Evolutionary conservation across 1,284 basidiomycete genomes (phyloP).

Genomic region (Trichosporon ovoides): DNA sequence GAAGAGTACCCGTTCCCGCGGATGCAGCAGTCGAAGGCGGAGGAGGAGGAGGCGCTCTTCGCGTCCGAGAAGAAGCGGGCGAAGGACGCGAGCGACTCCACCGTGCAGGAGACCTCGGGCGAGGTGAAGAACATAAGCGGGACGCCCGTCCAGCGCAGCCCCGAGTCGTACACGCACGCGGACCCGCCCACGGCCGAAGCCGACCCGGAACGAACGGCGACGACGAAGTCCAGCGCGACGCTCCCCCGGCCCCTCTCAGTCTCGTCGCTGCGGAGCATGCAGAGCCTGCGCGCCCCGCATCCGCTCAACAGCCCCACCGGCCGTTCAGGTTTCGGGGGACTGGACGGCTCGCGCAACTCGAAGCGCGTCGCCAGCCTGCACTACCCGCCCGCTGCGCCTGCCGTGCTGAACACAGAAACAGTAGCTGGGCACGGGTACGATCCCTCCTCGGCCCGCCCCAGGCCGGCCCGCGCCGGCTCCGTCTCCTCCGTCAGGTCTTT

Average conservation of each 20-base stretch:
- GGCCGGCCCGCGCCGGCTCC: conserved; percentile 14
- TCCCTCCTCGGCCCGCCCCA: not conserved
- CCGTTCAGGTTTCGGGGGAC: conserved; percentile 2
- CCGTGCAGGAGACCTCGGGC: too few relatives aligned
- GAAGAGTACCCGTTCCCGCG: not conserved
- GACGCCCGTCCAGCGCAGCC: not conserved
- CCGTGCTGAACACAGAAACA: conserved; percentile 36
- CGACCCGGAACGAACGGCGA: not conserved
- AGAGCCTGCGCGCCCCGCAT: conserved; percentile 43
- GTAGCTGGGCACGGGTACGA: conserved; percentile 33
- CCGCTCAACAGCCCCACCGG: conserved; percentile 43
- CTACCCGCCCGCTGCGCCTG: conserved; percentile 41
- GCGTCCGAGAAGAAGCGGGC: too few relatives aligned
- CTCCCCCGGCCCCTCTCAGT: not conserved
- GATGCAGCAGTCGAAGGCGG: not conserved
- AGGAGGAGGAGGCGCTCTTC: not conserved
- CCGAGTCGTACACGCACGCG: not conserved
- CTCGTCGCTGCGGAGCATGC: conserved; percentile 38
- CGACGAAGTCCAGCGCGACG: not conserved
- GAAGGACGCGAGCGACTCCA: too few relatives aligned
- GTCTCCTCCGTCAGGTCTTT: conserved; percentile 28
- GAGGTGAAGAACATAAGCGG: too few relatives aligned
- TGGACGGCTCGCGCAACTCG: conserved; percentile 22
- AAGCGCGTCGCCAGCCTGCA: conserved; percentile 35
- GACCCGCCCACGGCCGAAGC: not conserved